Conservation (phyloP, 768 basidiomycete genomes). For the Pleurotus tuber-regium region DNA sequence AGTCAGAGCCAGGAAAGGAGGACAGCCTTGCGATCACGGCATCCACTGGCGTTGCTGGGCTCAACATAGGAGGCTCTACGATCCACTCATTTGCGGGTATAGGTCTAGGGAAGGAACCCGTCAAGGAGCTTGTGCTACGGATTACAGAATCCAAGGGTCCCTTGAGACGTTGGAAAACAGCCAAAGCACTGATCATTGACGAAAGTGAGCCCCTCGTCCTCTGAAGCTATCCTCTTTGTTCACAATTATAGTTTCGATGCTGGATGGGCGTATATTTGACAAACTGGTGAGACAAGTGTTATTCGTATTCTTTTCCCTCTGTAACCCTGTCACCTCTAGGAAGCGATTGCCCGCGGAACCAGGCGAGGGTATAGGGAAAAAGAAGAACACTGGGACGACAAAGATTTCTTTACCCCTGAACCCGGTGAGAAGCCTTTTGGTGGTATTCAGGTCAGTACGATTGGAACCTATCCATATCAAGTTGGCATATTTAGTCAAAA, state of each 20-base stretch:
- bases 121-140: conserved; percentile 37
- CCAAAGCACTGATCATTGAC: conserved; percentile 63
- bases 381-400: not conserved
- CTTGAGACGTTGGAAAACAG: conserved; percentile 47
- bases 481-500: not conserved
- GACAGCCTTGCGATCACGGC: conserved; percentile 57
- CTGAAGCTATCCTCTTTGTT: not conserved
- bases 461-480: not conserved
- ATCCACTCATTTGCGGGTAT: conserved; percentile 69
- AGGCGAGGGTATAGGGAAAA: conserved; percentile 26
- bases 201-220: conserved; percentile 47
- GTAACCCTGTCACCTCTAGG: too few species aligned
- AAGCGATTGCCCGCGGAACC: conserved; percentile 37
- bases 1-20: conserved; percentile 20
- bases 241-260: conserved; percentile 59
- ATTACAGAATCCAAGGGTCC: conserved; percentile 20
- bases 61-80: conserved; percentile 70
- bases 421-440: conserved; percentile 70
- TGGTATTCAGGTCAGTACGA: conserved; percentile 74
- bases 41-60: conserved; percentile 61
- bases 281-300: conserved; percentile 51
- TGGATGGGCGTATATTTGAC: conserved; percentile 67
- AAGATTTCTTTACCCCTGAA: not conserved
- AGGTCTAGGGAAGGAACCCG: conserved; percentile 51
- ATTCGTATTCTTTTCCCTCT: conserved; percentile 24